phyloP scores from a whole-genome alignment of 768 basidiomycete species.

The Pisolithus orientalis region DNA sequence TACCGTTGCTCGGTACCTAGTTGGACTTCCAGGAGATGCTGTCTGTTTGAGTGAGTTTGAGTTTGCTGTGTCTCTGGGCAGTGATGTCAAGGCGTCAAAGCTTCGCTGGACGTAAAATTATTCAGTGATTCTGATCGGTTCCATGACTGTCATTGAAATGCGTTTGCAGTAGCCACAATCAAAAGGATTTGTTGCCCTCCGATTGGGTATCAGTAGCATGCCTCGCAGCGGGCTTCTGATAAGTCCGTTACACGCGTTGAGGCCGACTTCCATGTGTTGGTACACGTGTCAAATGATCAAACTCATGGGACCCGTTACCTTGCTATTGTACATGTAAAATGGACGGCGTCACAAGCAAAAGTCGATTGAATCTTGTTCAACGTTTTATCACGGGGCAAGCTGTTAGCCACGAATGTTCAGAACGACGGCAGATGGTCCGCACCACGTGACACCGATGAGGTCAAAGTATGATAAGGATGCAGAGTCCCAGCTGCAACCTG shows the following conservation, averaged over 20 bases:
- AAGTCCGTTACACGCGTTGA: conserved; percentile 4
- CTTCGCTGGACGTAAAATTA: conserved; percentile 9
- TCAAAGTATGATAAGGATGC: neutral
- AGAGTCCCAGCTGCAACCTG: neutral
- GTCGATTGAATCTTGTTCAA: conserved; percentile 14
- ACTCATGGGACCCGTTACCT: neutral
- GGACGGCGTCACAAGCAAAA: neutral
- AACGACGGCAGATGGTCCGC: neutral
- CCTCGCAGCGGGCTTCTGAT: conserved; percentile 4
- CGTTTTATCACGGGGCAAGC: conserved; percentile 20
- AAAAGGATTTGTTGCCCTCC: conserved; percentile 3
- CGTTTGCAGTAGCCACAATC: neutral
- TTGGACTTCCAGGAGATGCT: neutral
- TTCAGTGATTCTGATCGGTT: conserved; percentile 4
- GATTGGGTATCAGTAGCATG: conserved; percentile 5
- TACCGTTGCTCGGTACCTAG: conserved; percentile 12
- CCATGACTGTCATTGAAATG: neutral
- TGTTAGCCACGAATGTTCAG: conserved; percentile 4
- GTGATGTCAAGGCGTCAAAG: conserved; percentile 16
- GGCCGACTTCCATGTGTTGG: conserved; percentile 17
- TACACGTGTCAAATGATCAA: conserved; percentile 19
- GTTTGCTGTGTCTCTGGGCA: conserved; percentile 6
- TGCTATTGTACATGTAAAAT: conserved; percentile 1
- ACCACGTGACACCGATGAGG: neutral
- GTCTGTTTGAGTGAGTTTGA: conserved; percentile 18